A percentile compares a stretch with the other conserved stretches of the same genome.
Evolutionary conservation across 768 basidiomycete species (phyloP).

Genomic region (Cystofilobasidium bisporidii): DNA sequence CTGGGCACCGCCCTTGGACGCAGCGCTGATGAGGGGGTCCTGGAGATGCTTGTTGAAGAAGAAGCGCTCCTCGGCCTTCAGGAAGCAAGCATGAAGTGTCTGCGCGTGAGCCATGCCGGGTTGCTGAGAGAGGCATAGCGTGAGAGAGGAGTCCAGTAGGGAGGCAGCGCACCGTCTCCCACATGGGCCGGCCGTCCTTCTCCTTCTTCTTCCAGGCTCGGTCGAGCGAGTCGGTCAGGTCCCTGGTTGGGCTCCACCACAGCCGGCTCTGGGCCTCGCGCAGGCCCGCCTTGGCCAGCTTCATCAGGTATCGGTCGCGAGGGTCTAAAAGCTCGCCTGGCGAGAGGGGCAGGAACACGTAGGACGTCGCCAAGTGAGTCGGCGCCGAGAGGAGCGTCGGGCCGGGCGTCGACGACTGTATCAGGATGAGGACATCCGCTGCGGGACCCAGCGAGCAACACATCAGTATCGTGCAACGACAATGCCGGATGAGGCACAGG

Average conservation of each 20-base stretch:
- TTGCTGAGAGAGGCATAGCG: too few species aligned
- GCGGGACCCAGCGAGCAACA: slow-evolving; percentile 8
- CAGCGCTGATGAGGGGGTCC: slow-evolving; percentile 54
- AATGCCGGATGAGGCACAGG: background rate
- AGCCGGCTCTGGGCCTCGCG: slow-evolving; percentile 55
- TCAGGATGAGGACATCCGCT: slow-evolving; percentile 89
- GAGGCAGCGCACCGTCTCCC: slow-evolving; percentile 12
- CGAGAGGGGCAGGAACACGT: slow-evolving; percentile 78
- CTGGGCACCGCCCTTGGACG: slow-evolving; percentile 53
- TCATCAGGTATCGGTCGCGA: slow-evolving; percentile 73
- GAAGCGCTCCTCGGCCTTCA: slow-evolving; percentile 83
- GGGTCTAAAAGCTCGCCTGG: slow-evolving; percentile 63
- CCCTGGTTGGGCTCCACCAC: slow-evolving; percentile 82
- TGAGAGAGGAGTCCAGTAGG: too few species aligned
- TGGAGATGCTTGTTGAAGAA: slow-evolving; percentile 90
- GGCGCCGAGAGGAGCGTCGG: slow-evolving; percentile 73
- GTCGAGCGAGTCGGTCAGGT: slow-evolving; percentile 79
- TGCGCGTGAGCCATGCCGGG: background rate
- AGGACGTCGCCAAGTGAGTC: slow-evolving; percentile 80
- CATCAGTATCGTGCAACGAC: background rate
- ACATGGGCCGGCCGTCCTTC: background rate
- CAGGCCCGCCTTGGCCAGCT: slow-evolving; percentile 76
- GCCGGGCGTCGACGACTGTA: slow-evolving; percentile 70
- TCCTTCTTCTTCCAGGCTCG: slow-evolving; percentile 54
- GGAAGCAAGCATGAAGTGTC: background rate